Percentiles rank a stretch among this genome's conserved stretches.
Evolutionary conservation across 768 basidiomycete species (phyloP).

Genomic region (Lentinula sp.): DNA sequence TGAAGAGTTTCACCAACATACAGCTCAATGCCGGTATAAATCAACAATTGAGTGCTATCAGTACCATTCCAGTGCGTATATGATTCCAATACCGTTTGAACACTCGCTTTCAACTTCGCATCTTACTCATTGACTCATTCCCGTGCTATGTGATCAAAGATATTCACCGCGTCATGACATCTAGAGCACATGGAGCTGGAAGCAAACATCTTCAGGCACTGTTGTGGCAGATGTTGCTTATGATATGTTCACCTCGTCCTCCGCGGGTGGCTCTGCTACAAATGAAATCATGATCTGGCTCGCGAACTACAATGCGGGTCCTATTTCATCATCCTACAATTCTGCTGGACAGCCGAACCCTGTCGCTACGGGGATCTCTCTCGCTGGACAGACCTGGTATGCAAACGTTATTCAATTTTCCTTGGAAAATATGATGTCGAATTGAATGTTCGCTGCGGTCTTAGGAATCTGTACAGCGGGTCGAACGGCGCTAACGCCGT

Average conservation of each 20-base stretch:
- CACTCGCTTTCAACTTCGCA: neutral
- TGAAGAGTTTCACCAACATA: constrained; percentile 62
- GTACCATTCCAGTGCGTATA: constrained; percentile 45
- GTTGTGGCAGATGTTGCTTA: constrained; percentile 54
- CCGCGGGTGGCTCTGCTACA: constrained; percentile 39
- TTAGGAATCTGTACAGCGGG: constrained; percentile 3
- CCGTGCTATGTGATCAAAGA: neutral
- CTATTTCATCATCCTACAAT: constrained; percentile 46
- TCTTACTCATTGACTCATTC: neutral
- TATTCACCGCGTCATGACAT: neutral
- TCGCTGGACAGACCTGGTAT: constrained; percentile 50
- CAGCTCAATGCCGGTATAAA: constrained; percentile 45
- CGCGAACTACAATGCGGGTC: constrained; percentile 49
- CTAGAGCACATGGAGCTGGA: constrained; percentile 55
- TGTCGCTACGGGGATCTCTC: constrained; percentile 32
- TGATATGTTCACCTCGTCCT: constrained; percentile 56
- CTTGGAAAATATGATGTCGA: neutral
- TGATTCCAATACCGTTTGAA: neutral
- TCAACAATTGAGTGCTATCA: constrained; percentile 47
- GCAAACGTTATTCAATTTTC: neutral
- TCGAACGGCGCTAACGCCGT: constrained; percentile 2
- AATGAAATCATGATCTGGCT: constrained; percentile 66
- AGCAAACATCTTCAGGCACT: constrained; percentile 30
- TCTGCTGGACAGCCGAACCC: constrained; percentile 40
- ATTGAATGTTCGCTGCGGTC: neutral